Conservation (phyloP, 176 grass and related monocot genomes). For the Miscanthus lutarioriparius region DNA sequence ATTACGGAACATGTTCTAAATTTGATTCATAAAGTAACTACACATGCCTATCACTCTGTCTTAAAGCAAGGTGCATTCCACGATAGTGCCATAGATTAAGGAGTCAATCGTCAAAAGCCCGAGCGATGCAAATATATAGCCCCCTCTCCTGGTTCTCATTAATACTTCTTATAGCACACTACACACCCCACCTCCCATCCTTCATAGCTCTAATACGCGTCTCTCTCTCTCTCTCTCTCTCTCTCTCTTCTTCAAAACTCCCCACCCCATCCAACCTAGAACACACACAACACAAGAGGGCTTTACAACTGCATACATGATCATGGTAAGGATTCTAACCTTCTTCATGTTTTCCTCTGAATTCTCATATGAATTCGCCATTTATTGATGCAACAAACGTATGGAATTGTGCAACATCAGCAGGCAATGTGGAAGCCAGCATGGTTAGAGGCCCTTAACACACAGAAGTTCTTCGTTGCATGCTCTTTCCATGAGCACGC, state of each 20-base stretch:
- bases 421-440: conserved; percentile 83
- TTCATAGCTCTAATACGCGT: conserved; percentile 40
- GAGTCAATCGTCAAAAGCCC: conserved; percentile 58
- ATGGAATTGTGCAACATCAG: conserved; percentile 37
- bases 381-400: conserved; percentile 29
- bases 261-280: conserved; percentile 23
- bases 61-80: conserved; percentile 53
- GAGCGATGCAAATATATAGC: conserved; percentile 49
- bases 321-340: conserved; percentile 66
- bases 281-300: conserved; percentile 28
- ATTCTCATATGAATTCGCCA: conserved; percentile 36
- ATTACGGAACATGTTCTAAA: conserved; percentile 56
- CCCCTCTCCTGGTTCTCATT: conserved; percentile 34
- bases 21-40: conserved; percentile 54
- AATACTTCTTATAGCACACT: conserved; percentile 42
- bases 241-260: conserved; percentile 36
- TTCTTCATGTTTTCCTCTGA: conserved; percentile 15
- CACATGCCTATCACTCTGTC: conserved; percentile 42
- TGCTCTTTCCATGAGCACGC: conserved; percentile 79
- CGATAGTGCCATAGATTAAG: conserved; percentile 60
- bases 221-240: conserved; percentile 39
- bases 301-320: conserved; percentile 47
- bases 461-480: conserved; percentile 73
- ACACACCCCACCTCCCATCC: conserved; percentile 45
- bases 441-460: conserved; percentile 87